Percentiles rank a stretch among this genome's conserved stretches.
Conservation (phyloP, 139 green algal genomes). For the Closterium sp. region DNA sequence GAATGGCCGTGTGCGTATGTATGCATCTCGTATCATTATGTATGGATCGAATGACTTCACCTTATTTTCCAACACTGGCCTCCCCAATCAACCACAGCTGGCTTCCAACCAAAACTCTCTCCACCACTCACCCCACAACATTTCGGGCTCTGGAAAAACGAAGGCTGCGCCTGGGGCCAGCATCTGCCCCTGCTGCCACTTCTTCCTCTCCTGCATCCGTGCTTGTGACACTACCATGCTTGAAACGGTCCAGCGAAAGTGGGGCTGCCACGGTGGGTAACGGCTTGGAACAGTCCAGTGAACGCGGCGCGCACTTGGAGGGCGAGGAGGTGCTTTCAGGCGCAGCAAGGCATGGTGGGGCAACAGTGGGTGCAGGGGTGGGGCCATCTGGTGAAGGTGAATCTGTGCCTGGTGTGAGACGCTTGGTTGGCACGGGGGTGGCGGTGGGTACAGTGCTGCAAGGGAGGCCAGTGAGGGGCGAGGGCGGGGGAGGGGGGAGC, state of each 20-base stretch:
- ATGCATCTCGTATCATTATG: background rate
- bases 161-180: background rate
- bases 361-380: background rate
- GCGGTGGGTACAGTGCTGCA: background rate
- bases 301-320: background rate
- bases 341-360: background rate
- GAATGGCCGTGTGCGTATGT: background rate
- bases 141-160: background rate
- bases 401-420: no score
- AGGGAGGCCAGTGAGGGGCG: constrained; percentile 6
- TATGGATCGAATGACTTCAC: background rate
- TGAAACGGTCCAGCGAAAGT: background rate
- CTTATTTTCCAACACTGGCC: no score
- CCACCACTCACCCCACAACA: background rate
- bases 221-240: background rate
- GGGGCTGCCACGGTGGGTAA: background rate
- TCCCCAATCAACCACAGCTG: background rate
- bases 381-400: background rate
- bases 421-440: background rate
- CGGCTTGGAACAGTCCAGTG: background rate
- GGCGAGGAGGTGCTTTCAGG: background rate
- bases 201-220: background rate
- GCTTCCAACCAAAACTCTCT: background rate
- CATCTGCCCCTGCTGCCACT: background rate
- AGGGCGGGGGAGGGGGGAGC: background rate